A percentile compares a stretch with the other conserved stretches of the same genome.
These are phyloP conservation scores for Metarhizium guizhouense DNA, from an alignment of 2,329 filamentous ascomycete species.

Conservation along the genomic window DNA sequence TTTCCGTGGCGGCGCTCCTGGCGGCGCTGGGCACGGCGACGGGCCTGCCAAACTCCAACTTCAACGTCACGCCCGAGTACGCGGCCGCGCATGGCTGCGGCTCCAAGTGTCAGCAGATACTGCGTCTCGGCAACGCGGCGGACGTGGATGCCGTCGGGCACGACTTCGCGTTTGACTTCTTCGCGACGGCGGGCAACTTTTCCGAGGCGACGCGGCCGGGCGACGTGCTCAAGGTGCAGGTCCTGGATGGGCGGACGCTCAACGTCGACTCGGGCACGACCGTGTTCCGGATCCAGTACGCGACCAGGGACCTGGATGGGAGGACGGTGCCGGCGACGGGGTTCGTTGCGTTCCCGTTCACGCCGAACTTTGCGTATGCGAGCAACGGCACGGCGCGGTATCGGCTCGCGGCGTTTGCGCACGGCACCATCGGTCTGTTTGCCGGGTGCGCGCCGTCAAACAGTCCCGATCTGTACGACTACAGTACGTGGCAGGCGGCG, in stretches of 20 bases:
- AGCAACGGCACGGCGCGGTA: no score
- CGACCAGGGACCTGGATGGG: no score
- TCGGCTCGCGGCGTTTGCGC: no score
- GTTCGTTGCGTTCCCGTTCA: no score
- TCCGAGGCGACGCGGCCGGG: neutral
- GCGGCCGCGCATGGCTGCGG: conserved; percentile 6
- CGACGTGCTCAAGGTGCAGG: conserved; percentile 1
- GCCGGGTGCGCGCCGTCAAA: no score
- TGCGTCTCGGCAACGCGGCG: neutral
- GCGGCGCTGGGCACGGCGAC: neutral
- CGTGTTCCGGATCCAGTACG: no score
- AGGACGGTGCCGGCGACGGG: no score
- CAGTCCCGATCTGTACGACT: no score
- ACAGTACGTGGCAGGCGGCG: no score
- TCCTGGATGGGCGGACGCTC: neutral
- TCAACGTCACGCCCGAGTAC: neutral
- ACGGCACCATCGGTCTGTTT: no score
- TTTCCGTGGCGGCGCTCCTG: neutral
- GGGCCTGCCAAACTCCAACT: conserved; percentile 4
- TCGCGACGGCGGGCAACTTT: conserved; percentile 2
- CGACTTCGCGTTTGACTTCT: conserved; percentile 4
- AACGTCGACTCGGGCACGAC: no score
- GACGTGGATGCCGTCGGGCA: neutral
- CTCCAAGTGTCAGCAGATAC: conserved; percentile 2
- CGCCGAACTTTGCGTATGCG: no score